phyloP scores from a whole-genome alignment of 495 filamentous ascomycete genomes.

The Acidiella bohemica region DNA sequence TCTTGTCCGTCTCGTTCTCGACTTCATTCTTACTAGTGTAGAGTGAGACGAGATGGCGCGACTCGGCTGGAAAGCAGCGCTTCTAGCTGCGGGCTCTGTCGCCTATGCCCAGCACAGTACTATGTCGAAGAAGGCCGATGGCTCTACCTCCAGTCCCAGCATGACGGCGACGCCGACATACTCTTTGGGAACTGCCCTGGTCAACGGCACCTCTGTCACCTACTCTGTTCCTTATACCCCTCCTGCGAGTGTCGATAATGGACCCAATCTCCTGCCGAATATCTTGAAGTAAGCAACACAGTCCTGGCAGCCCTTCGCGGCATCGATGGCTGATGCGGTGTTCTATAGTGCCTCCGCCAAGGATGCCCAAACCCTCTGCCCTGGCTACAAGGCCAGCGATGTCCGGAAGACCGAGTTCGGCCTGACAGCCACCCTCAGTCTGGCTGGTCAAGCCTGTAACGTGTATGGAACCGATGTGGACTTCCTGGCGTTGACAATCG shows the following conservation, averaged over 20 bases:
- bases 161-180: not conserved
- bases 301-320: not conserved
- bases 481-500: slow-evolving; percentile 39
- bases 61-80: not conserved
- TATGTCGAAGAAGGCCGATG: not conserved
- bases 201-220: slow-evolving; percentile 17
- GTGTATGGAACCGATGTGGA: slow-evolving; percentile 48
- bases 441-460: slow-evolving; percentile 48
- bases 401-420: slow-evolving; percentile 35
- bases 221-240: slow-evolving; percentile 36
- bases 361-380: slow-evolving; percentile 54
- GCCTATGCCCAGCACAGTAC: not conserved
- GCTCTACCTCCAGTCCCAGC: not conserved
- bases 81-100: not conserved
- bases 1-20: too few species aligned
- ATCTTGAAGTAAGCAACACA: slow-evolving; percentile 30
- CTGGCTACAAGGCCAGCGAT: slow-evolving; percentile 46
- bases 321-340: slow-evolving; percentile 49
- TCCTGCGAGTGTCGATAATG: slow-evolving; percentile 42
- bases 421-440: slow-evolving; percentile 38
- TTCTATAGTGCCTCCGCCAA: too few species aligned
- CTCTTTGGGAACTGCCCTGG: not conserved
- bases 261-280: slow-evolving; percentile 51
- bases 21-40: too few species aligned
- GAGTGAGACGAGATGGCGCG: not conserved